phyloP scores from a whole-genome alignment of 345 rosid species.

The Populus deltoides region DNA sequence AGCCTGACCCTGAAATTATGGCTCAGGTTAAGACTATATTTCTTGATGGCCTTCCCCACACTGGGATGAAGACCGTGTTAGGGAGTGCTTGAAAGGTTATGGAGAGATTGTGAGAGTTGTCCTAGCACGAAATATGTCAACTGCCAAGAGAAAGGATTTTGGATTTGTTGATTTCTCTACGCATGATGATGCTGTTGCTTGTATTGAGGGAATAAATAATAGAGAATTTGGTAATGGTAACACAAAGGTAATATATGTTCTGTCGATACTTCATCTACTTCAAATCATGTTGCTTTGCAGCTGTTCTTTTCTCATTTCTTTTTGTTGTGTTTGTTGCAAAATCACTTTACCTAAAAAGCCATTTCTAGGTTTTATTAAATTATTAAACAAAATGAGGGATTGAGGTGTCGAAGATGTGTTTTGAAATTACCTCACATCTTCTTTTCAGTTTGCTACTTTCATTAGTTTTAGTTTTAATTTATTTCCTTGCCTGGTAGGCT shows the following conservation, averaged over 20 bases:
- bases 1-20: conserved; percentile 66
- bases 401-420: not conserved
- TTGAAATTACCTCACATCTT: not conserved
- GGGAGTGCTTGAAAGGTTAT: conserved; percentile 38
- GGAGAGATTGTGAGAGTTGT: conserved; percentile 50
- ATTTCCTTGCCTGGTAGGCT: not conserved
- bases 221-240: conserved; percentile 37
- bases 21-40: conserved; percentile 61
- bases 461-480: not conserved
- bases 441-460: not conserved
- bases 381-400: not conserved
- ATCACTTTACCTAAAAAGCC: not conserved
- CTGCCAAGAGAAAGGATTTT: conserved; percentile 62
- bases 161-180: conserved; percentile 58
- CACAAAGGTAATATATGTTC: conserved; percentile 36
- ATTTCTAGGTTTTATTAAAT: not conserved
- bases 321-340: not conserved
- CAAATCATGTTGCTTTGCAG: not conserved
- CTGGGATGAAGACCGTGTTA: conserved; percentile 56
- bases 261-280: conserved; percentile 7
- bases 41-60: conserved; percentile 64
- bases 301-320: not conserved
- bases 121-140: conserved; percentile 59
- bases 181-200: conserved; percentile 53
- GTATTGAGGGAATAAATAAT: conserved; percentile 50